phyloP scores from a whole-genome alignment of 352 stramenopile species.

The Globisporangium heterothallicum region DNA sequence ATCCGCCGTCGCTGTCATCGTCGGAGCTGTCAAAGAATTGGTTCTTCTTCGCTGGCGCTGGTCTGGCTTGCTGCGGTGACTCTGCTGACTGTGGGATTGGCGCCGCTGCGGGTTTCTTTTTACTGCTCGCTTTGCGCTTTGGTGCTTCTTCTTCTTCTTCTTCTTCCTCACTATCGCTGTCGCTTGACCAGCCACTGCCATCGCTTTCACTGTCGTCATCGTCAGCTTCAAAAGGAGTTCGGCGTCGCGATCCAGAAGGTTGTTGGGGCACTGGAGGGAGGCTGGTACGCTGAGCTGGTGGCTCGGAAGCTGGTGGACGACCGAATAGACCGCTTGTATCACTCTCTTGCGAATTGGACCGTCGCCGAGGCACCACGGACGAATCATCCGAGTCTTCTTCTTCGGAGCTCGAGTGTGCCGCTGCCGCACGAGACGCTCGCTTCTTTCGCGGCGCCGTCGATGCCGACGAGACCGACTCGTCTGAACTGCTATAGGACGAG shows the following conservation, averaged over 20 bases:
- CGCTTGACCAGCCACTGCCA: constrained; percentile 47
- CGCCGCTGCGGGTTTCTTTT: constrained; percentile 4
- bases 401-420: constrained; percentile 10
- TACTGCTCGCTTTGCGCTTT: constrained; percentile 14
- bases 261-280: constrained; percentile 5
- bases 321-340: constrained; percentile 57
- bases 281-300: constrained; percentile 14
- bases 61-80: constrained; percentile 13
- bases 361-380: constrained; percentile 17
- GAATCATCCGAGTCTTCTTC: constrained; percentile 31
- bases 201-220: constrained; percentile 38
- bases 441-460: constrained; percentile 15
- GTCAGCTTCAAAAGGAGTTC: constrained; percentile 31
- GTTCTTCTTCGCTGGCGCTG: constrained; percentile 23
- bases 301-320: constrained; percentile 17
- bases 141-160: constrained; percentile 8
- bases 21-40: constrained; percentile 58
- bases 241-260: constrained; percentile 19
- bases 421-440: constrained; percentile 7
- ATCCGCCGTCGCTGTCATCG: constrained; percentile 45
- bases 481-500: constrained; percentile 52
- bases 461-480: constrained; percentile 36
- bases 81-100: background rate
- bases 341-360: constrained; percentile 44
- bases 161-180: constrained; percentile 31